Evolutionary conservation across 257 asterid species (phyloP).

Genomic region (Solanum corneliomulleri): DNA sequence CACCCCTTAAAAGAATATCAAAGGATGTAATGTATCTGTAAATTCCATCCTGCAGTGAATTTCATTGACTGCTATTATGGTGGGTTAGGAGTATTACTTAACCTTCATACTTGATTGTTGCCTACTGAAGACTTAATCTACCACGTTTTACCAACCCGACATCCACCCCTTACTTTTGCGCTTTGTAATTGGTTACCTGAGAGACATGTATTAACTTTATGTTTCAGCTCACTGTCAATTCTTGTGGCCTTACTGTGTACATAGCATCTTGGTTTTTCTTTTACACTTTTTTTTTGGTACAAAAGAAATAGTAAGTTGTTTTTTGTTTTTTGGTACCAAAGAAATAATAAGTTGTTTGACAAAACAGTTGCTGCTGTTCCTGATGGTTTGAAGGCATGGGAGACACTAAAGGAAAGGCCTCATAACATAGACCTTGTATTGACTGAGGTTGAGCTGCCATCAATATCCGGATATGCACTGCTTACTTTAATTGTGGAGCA

Average conservation of each 20-base stretch:
- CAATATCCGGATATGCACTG: conserved; percentile 92
- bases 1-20: background rate
- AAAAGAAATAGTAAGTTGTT: background rate
- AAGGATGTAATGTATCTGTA: background rate
- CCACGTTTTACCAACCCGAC: background rate
- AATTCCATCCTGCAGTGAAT: background rate
- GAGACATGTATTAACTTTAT: background rate
- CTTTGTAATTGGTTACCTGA: background rate
- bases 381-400: conserved; percentile 98
- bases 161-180: background rate
- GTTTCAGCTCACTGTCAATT: background rate
- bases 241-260: background rate
- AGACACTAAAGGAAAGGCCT: conserved; percentile 52
- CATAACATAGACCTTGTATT: conserved; percentile 65
- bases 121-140: background rate
- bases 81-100: background rate
- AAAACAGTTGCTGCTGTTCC: conserved; percentile 63
- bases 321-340: background rate
- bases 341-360: background rate
- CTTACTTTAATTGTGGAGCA: conserved; percentile 89
- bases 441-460: conserved; percentile 84
- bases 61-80: background rate
- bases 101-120: background rate
- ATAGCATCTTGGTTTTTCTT: background rate
- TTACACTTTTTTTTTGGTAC: background rate